Base-by-base conservation (phyloP, 169 alveolate genomes). In the Ichthyophthirius multifiliis region DNA sequence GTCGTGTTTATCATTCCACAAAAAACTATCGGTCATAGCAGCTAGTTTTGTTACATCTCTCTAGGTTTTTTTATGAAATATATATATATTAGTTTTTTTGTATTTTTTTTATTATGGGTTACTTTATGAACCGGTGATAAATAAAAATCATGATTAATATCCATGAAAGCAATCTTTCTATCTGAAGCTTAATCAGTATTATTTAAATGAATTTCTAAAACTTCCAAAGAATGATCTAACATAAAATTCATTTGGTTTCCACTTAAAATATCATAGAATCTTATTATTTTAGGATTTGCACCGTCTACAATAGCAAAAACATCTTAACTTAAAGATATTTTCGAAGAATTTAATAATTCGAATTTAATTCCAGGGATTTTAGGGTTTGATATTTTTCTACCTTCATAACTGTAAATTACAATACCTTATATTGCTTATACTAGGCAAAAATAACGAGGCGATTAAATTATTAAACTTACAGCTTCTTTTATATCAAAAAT, bases 1-100 rank as follows among this genome's bases (percentile, higher is more conserved):
- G 76, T 95, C 98, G 79, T 87, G 90, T 43, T 76, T 79, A 67
- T 95, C 97, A 76, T 92, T 93, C 97, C 98, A 95, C 43, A 80
- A 82, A 86, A 95, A 95, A 45, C 90, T 73, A 83, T 92, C 96
- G 10, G 92, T 92, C 94, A 94, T 94, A 23, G 91, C 46, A 34
- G 94, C 47, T 12, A 94, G 78, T 84, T 94, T 94, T 7, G 90
- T 82, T 9, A 90, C 74, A 32, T 94, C 95, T 55, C 92, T 93
- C 71, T 55, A n/a, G n/a, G n/a, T n/a, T n/a, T n/a, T n/a, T n/a
- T n/a, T n/a, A n/a, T n/a, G n/a, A n/a, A n/a, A n/a, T n/a, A n/a
- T n/a, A n/a, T n/a, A n/a, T n/a, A n/a, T n/a, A n/a, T n/a, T n/a
- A n/a, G n/a, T n/a, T n/a, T n/a, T n/a, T n/a, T n/a, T n/a, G n/a